Base-by-base conservation (phyloP, 192 early-diverging fungal genomes). In the Linnemannia elongata region DNA sequence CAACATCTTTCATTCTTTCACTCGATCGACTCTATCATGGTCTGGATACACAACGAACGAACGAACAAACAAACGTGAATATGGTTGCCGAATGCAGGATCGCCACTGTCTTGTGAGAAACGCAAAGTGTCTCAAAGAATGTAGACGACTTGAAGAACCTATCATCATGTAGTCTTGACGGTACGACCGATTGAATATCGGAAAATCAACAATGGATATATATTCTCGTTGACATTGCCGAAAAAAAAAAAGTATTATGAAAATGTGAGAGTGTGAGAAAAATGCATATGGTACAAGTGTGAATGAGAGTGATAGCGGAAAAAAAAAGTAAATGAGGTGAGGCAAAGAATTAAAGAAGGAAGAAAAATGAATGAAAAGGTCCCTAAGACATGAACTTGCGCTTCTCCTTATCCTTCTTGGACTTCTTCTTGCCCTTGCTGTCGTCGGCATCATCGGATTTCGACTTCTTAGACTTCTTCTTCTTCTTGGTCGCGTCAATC, bases 401-500 rank as follows among this genome's bases (percentile, higher is more conserved):
- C 83, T 88, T 89, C 57, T 88, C 79, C 78, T 90, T 90, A 30
- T 83, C 77, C 68, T 86, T 79, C 74, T 87, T 82, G 71, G 75
- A 70, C 52, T 79, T 80, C 82, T 80, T 89, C 76, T 82, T 84
- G 35, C 44, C 73, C 82, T 88, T 82, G 78, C 85, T 88, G 42
- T 79, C 75, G 30, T 78, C 86, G n/a, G 57, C 35, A 27, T 83
- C 79, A 55, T 89, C 90, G 24, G 79, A 84, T 24, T 90, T 83
- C 13, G 83, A 82, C 69, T 88, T 90, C 72, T 91, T 87, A n/a
- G 79, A 69, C 86, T 90, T 89, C 80, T 91, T 86, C 80, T 89
- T 87, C 82, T 89, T 83, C 80, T 91, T 91, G 45, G 90, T 93
- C 1, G 91, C 91, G 20, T 89, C 87, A 72, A 94, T 91, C 6